Evolutionary conservation across 2,329 filamentous ascomycete genomes (phyloP).

Genomic region (Venturia asperata): DNA sequence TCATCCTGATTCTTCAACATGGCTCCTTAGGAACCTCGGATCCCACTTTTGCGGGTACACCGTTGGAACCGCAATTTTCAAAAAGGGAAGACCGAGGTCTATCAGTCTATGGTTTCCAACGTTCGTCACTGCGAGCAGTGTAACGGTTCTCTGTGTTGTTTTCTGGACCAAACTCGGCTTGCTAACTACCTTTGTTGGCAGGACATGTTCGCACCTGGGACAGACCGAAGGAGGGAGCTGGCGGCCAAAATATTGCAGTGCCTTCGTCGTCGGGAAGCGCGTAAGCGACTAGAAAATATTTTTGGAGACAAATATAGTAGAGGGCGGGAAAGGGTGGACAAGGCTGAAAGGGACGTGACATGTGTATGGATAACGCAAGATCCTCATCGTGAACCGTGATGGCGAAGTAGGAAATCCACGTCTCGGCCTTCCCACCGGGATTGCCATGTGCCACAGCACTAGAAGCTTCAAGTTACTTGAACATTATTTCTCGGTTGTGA

Average conservation of each 20-base stretch:
- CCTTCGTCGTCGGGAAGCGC: conserved; percentile 26
- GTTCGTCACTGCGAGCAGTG: not conserved
- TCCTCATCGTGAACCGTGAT: not conserved
- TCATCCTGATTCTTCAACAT: not conserved
- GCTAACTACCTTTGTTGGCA: conserved; percentile 29
- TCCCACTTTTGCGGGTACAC: conserved; percentile 9
- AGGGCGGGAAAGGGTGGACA: not conserved
- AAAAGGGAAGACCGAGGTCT: not conserved
- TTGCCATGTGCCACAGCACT: not conserved
- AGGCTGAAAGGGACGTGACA: conserved; percentile 3
- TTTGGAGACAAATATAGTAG: not conserved
- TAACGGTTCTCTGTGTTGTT: not conserved
- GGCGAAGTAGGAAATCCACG: not conserved
- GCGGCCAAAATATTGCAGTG: conserved; percentile 26
- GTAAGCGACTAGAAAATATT: not conserved
- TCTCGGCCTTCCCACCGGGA: not conserved
- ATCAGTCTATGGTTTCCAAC: not conserved
- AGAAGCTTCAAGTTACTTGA: not conserved
- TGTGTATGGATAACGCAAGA: not conserved
- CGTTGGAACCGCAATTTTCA: not conserved
- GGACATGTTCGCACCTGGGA: conserved; percentile 72
- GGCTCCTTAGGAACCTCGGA: not conserved
- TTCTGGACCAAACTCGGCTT: not conserved
- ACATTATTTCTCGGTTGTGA: not conserved
- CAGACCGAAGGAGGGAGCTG: conserved; percentile 48